These are phyloP conservation scores for Solanum tarapatanum DNA, from an alignment of 257 asterid genomes.

Conservation along the genomic window DNA sequence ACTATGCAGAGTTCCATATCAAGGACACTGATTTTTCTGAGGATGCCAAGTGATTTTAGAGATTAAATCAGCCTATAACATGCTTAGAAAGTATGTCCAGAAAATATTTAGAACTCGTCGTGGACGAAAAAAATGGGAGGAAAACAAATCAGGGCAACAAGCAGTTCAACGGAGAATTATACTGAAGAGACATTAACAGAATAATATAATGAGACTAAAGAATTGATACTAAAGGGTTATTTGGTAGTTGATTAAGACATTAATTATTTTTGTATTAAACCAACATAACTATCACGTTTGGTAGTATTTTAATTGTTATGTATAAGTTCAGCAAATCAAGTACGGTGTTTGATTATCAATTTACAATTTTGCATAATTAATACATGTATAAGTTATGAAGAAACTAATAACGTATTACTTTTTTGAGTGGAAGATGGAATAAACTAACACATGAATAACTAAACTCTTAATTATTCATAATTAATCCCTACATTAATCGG, in stretches of 20 bases:
- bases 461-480: too few species aligned
- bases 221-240: too few species aligned
- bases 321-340: background rate
- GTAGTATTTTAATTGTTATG: background rate
- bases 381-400: background rate
- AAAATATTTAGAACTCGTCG: too few species aligned
- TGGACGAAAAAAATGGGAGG: background rate
- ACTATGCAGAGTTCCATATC: background rate
- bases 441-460: background rate
- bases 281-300: background rate
- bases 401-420: too few species aligned
- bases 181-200: background rate
- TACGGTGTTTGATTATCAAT: background rate
- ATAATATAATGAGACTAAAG: background rate
- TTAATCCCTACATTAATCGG: background rate
- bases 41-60: background rate
- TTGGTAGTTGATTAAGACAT: background rate
- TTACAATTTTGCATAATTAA: background rate
- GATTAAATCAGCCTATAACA: background rate
- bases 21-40: too few species aligned
- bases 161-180: too few species aligned
- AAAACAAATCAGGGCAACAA: background rate
- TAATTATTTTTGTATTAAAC: too few species aligned
- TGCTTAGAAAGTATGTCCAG: background rate
- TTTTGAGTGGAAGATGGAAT: too few species aligned